Base-by-base conservation (phyloP, 1,284 basidiomycete genomes). In the Malassezia pachydermatis region DNA sequence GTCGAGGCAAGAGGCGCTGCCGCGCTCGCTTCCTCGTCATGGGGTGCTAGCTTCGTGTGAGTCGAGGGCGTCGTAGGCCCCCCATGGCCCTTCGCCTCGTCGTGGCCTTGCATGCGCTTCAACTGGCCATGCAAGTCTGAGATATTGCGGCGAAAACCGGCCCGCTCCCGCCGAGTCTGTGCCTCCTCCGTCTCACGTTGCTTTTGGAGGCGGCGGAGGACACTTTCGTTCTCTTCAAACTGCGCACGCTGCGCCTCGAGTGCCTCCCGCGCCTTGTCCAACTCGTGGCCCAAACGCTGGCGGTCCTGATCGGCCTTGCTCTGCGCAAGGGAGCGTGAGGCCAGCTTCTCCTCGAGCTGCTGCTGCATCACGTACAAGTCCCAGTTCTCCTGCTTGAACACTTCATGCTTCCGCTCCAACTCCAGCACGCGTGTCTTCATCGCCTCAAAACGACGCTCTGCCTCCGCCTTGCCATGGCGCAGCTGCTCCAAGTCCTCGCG, bases 381-480 rank as follows among this genome's bases (percentile, higher is more conserved):
- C 92, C 92, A 96, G 72, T 94, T 95, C 75, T 92, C 88, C 73
- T 95, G 88, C 75, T 89, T 90, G 80, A 83, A 90, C 53, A 87
- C 86, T 43, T 78, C 76, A 74, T 57, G 27, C 35, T 37, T 84
- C 81, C 77, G 28, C 42, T 52, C 43, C 7, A 58, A 50, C 20
- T 42, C 44, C 5, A 28, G 29, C 17, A 53, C 41, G 16, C 51
- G 55, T 29, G 38, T 24, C 17, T 32, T 41, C 24, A 41, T 41
- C 4, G 48, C 36, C 11, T 40, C 41, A 11, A 37, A 27, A 35
- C 49, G 41, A 5, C 37, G 37, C 14, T 35, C 39, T 19, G 50
- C 45, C 11, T 52, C 50, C 4, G 28, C 36, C 41, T 50, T 47
- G 10, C 42, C 41, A 9, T 50, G 51, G 17, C 42, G 37, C 19